A percentile compares a stretch with the other conserved stretches of the same genome.
phyloP scores from a whole-genome alignment of 2,329 filamentous ascomycete species.

The Huntiella abstrusa region DNA sequence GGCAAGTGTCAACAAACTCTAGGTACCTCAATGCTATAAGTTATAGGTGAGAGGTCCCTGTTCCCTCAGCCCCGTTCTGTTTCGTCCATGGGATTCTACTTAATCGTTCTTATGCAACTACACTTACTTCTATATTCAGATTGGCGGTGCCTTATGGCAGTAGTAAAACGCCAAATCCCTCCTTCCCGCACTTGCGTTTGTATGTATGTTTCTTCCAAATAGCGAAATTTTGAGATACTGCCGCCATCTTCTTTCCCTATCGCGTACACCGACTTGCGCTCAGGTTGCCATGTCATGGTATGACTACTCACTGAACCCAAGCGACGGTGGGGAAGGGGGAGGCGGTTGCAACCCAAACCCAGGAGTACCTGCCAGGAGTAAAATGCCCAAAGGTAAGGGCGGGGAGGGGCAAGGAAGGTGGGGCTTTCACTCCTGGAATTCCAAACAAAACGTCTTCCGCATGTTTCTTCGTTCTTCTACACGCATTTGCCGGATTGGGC shows the following conservation, averaged over 20 bases:
- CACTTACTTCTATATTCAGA: too few species aligned
- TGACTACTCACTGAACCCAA: background rate
- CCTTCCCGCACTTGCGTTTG: background rate
- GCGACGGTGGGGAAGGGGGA: background rate
- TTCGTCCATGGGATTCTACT: too few species aligned
- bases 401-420: background rate
- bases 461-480: constrained; percentile 4
- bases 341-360: background rate
- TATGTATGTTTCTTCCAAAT: background rate
- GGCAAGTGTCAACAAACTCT: too few species aligned
- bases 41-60: background rate
- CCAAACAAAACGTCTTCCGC: background rate
- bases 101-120: too few species aligned
- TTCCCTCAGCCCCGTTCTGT: background rate
- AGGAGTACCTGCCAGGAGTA: background rate
- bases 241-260: too few species aligned
- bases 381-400: too few species aligned
- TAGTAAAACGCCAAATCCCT: background rate
- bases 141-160: too few species aligned
- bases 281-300: too few species aligned
- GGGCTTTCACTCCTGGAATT: background rate
- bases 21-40: too few species aligned
- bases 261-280: too few species aligned
- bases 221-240: too few species aligned
- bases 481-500: too few species aligned